Conservation (phyloP, 1,139 yeast genomes). For the Saccharomycopsis hybrid region DNA sequence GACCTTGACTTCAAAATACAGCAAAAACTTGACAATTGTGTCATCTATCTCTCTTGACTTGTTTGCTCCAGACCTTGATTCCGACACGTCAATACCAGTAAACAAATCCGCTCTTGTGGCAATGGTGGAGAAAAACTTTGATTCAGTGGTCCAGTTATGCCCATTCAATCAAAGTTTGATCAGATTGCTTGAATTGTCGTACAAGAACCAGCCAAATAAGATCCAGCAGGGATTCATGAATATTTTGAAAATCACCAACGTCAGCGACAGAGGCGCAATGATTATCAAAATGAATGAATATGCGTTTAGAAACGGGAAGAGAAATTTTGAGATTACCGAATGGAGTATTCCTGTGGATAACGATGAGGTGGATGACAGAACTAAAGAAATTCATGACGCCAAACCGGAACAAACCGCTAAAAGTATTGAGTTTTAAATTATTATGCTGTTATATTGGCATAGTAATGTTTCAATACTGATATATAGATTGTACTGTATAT, state of each 20-base stretch:
- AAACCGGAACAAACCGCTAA: conserved; percentile 3
- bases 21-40: conserved; percentile 42
- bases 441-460: background rate
- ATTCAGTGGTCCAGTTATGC: conserved; percentile 66
- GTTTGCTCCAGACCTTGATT: conserved; percentile 41
- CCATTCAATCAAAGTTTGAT: conserved; percentile 79
- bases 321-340: conserved; percentile 77
- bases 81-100: background rate
- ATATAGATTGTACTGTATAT: too few species aligned
- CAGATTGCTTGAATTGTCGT: conserved; percentile 58
- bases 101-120: conserved; percentile 38
- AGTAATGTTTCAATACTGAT: too few species aligned
- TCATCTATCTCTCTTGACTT: conserved; percentile 62
- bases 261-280: conserved; percentile 80
- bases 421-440: conserved; percentile 12
- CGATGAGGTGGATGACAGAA: conserved; percentile 39
- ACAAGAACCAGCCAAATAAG: conserved; percentile 65
- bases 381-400: conserved; percentile 5
- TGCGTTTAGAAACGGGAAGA: conserved; percentile 80
- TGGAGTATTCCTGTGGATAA: conserved; percentile 97
- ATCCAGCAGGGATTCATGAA: conserved; percentile 84
- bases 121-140: conserved; percentile 51
- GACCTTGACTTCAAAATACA: conserved; percentile 43
- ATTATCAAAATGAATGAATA: conserved; percentile 66
- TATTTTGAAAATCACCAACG: conserved; percentile 60